Base-by-base conservation (phyloP, 495 filamentous ascomycete genomes). In the Talaromyces wortmannii region DNA sequence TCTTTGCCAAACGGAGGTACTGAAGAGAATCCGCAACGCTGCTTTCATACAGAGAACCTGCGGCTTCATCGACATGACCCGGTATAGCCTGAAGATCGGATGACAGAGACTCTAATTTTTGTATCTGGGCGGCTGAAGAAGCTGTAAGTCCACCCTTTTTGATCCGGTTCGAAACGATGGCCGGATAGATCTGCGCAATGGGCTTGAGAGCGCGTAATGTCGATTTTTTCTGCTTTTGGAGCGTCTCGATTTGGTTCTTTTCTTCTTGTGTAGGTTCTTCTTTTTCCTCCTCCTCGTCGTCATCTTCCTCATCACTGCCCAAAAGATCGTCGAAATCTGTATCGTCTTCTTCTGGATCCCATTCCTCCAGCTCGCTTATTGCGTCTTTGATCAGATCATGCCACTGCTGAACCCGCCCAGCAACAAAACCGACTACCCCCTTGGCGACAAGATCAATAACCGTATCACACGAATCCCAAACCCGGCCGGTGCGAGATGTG, bases 361-460 rank as follows among this genome's bases (percentile, higher is more conserved):
- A 96, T 60, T 90, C 87, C 57, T 89, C 88, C 57, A 96, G 68
- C 69, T 96, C 91, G 59, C 85, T 79, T 30, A 94, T 76, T 0
- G 90, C 87, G 72, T 96, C 91, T 56, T 86, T 78, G 12, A 96
- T 67, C 10, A 89, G 78, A 58, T 87, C 87, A 50, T 83, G 73
- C 59, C 83, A 88, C 56, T 85, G 74, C 61, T 87, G 82, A 13
- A 80, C 83, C 58, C 83, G 86, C 48, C 74, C 66, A 11, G 81
- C 66, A 16, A 89, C 64, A 40, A 87, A 73, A 0, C 82, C 85
- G 0, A 78, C 76, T 36, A 92, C 75, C 0, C 89, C 91, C 12
- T 83, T 70, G n/a, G 67, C 71, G 12, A 81, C 76, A 29, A 92
- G 68, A 11, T 76, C 72, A 6, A 84, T 68, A 11, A 92, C 52